Percentiles rank a stretch among this genome's conserved stretches.
Conservation (phyloP, 139 green algal genomes). For the Chlorella sp. region DNA sequence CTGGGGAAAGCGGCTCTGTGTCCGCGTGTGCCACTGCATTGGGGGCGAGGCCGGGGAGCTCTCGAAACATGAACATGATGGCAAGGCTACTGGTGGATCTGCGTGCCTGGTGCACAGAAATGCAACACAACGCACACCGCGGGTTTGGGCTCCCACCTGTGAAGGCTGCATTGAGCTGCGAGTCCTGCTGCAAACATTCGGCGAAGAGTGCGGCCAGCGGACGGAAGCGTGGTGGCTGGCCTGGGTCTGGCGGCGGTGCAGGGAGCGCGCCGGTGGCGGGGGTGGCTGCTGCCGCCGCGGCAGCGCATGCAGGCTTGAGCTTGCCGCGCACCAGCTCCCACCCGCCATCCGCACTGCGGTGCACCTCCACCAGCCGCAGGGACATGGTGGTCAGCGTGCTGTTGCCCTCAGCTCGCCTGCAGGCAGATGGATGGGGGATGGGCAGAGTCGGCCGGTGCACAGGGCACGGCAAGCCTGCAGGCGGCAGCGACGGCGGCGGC, state of each 20-base stretch:
- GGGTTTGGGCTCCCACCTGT: background rate
- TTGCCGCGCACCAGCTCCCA: constrained; percentile 10
- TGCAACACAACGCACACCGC: background rate
- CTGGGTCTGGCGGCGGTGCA: background rate
- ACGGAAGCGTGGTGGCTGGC: background rate
- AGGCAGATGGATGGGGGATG: no score
- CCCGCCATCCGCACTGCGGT: background rate
- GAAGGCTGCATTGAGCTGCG: background rate
- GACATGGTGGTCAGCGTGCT: background rate
- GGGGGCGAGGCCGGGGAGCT: background rate
- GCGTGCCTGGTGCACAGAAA: background rate
- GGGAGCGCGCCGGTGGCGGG: background rate
- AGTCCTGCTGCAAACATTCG: constrained; percentile 10
- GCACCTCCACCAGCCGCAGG: constrained; percentile 15
- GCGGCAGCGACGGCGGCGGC: no score
- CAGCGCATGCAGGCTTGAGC: background rate
- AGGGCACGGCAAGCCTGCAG: no score
- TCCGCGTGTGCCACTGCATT: background rate
- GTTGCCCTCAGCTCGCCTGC: no score
- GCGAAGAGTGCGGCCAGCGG: background rate
- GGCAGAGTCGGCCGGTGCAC: no score
- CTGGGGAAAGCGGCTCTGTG: background rate
- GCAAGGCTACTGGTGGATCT: no score
- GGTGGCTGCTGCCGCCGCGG: background rate
- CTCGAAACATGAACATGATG: no score